These are phyloP conservation scores for Dissophora ornata DNA, from an alignment of 192 early-diverging fungal species.

Conservation along the genomic window DNA sequence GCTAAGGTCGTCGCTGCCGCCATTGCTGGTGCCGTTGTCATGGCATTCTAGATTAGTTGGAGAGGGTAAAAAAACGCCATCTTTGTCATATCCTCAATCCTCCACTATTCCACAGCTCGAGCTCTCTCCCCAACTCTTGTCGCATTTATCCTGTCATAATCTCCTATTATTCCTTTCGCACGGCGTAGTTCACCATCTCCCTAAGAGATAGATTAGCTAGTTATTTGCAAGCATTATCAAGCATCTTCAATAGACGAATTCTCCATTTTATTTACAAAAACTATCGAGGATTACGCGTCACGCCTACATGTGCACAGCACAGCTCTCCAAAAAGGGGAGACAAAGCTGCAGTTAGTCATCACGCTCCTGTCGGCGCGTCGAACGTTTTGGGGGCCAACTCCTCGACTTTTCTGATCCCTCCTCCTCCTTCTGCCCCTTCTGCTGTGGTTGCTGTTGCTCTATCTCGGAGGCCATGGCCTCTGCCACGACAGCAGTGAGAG, in stretches of 20 bases:
- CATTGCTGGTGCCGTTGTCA: constrained; percentile 7
- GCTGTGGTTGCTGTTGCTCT: not conserved
- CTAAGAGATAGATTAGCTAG: too few species aligned
- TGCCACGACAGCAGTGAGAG: constrained; percentile 12
- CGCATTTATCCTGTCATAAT: too few species aligned
- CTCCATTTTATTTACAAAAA: too few species aligned
- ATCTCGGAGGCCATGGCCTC: constrained; percentile 20
- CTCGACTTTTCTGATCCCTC: not conserved
- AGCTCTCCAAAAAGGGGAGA: too few species aligned
- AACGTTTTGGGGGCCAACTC: constrained; percentile 43
- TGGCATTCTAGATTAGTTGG: constrained; percentile 7
- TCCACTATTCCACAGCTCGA: too few species aligned
- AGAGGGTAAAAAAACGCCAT: not conserved
- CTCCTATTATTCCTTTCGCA: too few species aligned
- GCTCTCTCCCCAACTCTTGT: too few species aligned
- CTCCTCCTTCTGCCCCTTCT: constrained; percentile 14
- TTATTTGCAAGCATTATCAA: too few species aligned
- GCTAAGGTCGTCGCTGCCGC: constrained; percentile 5
- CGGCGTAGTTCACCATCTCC: too few species aligned
- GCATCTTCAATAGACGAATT: too few species aligned
- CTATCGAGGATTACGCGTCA: too few species aligned
- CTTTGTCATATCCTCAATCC: not conserved
- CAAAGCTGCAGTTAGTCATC: constrained; percentile 7
- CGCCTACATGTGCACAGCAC: too few species aligned
- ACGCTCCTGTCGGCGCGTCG: constrained; percentile 22